Percentiles rank a stretch among this genome's conserved stretches.
phyloP scores from a whole-genome alignment of 1,284 basidiomycete species.

The Mycena sp. region DNA sequence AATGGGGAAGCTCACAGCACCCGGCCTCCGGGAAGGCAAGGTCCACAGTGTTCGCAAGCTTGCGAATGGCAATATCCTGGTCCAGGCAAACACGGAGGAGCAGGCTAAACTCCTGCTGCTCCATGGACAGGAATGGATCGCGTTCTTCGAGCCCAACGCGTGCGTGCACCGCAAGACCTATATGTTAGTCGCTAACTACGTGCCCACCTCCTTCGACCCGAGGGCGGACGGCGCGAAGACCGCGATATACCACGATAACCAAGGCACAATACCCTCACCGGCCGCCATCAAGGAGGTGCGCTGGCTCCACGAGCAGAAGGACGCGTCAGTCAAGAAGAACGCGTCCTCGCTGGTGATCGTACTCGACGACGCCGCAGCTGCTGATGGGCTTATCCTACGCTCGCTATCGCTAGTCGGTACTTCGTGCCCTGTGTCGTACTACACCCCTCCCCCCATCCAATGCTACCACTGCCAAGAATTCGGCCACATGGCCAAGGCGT shows the following conservation, averaged over 20 bases:
- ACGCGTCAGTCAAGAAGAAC: constrained; percentile 2
- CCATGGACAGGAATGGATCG: no score
- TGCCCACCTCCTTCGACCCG: no score
- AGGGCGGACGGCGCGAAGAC: constrained; percentile 8
- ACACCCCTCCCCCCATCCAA: neutral
- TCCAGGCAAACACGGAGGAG: constrained; percentile 2
- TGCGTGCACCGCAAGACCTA: neutral
- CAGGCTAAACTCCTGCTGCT: no score
- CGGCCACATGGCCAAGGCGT: constrained; percentile 15
- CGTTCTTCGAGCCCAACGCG: neutral
- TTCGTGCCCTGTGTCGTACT: constrained; percentile 7
- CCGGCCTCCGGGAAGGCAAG: neutral
- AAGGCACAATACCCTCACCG: constrained; percentile 5
- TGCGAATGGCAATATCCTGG: constrained; percentile 2
- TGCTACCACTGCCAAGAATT: constrained; percentile 10
- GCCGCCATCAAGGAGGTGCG: neutral
- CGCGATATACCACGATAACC: neutral
- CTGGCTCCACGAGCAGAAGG: constrained; percentile 10
- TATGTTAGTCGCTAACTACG: constrained; percentile 1
- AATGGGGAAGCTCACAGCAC: neutral
- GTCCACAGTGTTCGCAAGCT: constrained; percentile 4
- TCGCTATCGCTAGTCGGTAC: neutral
- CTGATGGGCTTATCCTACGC: neutral
- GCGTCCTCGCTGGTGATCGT: constrained; percentile 3
- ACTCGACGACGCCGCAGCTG: neutral